These are phyloP conservation scores for Ogataea haglerorum DNA, from an alignment of 805 yeast species.

Conservation along the genomic window DNA sequence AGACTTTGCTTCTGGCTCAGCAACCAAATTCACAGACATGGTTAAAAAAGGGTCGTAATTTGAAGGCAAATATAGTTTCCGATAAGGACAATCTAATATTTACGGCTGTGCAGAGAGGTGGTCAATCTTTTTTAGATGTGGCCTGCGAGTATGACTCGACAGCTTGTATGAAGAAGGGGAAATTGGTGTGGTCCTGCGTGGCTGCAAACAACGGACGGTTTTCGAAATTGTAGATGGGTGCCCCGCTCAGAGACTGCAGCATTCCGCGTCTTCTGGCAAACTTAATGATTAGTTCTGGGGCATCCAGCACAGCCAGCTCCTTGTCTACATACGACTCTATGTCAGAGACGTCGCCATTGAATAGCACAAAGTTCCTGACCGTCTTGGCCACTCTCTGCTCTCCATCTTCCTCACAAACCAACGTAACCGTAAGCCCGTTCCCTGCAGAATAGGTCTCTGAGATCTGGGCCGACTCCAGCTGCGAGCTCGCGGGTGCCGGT, in stretches of 20 bases:
- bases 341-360: background rate
- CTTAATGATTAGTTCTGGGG: constrained; percentile 22
- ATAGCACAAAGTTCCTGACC: constrained; percentile 5
- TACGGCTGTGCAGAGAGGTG: constrained; percentile 9
- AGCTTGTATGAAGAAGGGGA: constrained; percentile 17
- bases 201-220: constrained; percentile 12
- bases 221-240: constrained; percentile 17
- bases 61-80: constrained; percentile 8
- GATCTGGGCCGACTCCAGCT: constrained; percentile 11
- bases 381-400: constrained; percentile 1
- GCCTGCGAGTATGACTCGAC: constrained; percentile 7
- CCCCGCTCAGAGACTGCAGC: constrained; percentile 18
- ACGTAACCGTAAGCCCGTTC: constrained; percentile 13
- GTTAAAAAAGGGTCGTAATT: background rate
- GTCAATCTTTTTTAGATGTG: constrained; percentile 2
- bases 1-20: background rate
- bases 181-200: constrained; percentile 7
- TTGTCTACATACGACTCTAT: constrained; percentile 12
- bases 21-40: background rate
- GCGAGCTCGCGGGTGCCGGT: constrained; percentile 18
- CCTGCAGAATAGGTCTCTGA: constrained; percentile 5
- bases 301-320: constrained; percentile 11
- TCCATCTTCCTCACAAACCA: constrained; percentile 13
- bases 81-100: constrained; percentile 1
- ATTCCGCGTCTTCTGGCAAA: constrained; percentile 15